These are phyloP conservation scores for Ophiosphaerella narmari DNA, from an alignment of 2,329 filamentous ascomycete species.

Conservation along the genomic window DNA sequence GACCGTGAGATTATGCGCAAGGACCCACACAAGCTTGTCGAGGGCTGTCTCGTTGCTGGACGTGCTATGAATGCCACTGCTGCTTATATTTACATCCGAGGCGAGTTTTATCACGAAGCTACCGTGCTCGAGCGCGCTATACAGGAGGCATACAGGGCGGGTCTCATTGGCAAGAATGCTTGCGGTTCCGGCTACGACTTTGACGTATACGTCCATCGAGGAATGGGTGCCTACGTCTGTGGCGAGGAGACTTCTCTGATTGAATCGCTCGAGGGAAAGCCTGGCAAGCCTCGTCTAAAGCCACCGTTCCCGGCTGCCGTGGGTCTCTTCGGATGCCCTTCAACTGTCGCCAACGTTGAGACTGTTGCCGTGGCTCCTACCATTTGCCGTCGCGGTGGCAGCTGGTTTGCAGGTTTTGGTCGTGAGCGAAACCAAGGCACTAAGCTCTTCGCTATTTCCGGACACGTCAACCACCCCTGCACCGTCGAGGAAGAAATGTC, in stretches of 20 bases:
- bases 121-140: constrained; percentile 92
- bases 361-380: constrained; percentile 94
- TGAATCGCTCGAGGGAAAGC: constrained; percentile 97
- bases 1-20: constrained; percentile 99
- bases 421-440: constrained; percentile 96
- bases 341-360: constrained; percentile 97
- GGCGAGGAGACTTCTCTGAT: constrained; percentile 98
- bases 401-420: constrained; percentile 92
- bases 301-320: constrained; percentile 97
- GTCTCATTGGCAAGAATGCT: constrained; percentile 96
- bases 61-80: constrained; percentile 98
- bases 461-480: constrained; percentile 97
- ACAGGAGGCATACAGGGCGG: constrained; percentile 94
- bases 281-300: constrained; percentile 97
- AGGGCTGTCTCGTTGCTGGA: constrained; percentile 93
- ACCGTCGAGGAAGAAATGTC: constrained; percentile 99
- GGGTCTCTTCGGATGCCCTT: constrained; percentile 96
- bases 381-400: constrained; percentile 88
- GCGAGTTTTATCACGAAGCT: constrained; percentile 96
- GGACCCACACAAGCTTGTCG: constrained; percentile 97
- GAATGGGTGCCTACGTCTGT: constrained; percentile 96
- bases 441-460: constrained; percentile 98
- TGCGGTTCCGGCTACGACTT: constrained; percentile 97
- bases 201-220: constrained; percentile 94
- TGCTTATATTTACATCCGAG: constrained; percentile 99